Percentiles rank a stretch among this genome's conserved stretches.
phyloP scores from a whole-genome alignment of 2,329 filamentous ascomycete species.

The Pyrenophora teres region DNA sequence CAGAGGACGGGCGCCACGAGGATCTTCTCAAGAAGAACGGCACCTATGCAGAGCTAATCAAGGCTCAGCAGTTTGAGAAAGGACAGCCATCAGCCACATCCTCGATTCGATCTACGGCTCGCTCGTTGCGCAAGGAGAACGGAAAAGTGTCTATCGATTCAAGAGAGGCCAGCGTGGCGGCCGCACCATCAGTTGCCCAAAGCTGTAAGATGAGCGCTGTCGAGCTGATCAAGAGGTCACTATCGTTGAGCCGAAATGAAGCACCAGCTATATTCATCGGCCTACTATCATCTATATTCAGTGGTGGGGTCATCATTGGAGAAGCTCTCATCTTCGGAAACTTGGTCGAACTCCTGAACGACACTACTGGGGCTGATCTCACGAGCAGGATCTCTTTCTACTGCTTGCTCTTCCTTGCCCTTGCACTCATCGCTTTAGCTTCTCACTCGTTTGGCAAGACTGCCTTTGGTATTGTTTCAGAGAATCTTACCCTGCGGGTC shows the following conservation, averaged over 20 bases:
- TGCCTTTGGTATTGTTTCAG: slow-evolving; percentile 56
- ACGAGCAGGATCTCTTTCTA: slow-evolving; percentile 48
- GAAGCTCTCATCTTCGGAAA: slow-evolving; percentile 48
- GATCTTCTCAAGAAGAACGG: slow-evolving; percentile 34
- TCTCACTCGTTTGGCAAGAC: slow-evolving; percentile 52
- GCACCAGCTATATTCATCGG: slow-evolving; percentile 48
- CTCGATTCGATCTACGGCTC: slow-evolving; percentile 27
- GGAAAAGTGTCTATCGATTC: neutral
- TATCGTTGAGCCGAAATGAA: slow-evolving; percentile 45
- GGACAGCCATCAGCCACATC: slow-evolving; percentile 29
- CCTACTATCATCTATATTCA: slow-evolving; percentile 52
- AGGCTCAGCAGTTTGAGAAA: slow-evolving; percentile 44
- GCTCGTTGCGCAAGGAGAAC: slow-evolving; percentile 19
- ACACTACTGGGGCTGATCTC: slow-evolving; percentile 23
- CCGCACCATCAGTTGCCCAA: neutral
- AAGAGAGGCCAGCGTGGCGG: slow-evolving; percentile 1
- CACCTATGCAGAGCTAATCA: slow-evolving; percentile 40
- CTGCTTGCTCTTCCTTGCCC: slow-evolving; percentile 58
- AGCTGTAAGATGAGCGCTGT: slow-evolving; percentile 18
- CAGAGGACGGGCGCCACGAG: slow-evolving; percentile 42
- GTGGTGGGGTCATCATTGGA: slow-evolving; percentile 61
- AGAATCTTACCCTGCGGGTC: slow-evolving; percentile 52
- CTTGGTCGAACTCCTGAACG: slow-evolving; percentile 38
- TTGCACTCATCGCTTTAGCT: slow-evolving; percentile 56
- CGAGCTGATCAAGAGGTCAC: slow-evolving; percentile 31